phyloP scores from a whole-genome alignment of 1,284 basidiomycete species.

The Trichosporon sp. region DNA sequence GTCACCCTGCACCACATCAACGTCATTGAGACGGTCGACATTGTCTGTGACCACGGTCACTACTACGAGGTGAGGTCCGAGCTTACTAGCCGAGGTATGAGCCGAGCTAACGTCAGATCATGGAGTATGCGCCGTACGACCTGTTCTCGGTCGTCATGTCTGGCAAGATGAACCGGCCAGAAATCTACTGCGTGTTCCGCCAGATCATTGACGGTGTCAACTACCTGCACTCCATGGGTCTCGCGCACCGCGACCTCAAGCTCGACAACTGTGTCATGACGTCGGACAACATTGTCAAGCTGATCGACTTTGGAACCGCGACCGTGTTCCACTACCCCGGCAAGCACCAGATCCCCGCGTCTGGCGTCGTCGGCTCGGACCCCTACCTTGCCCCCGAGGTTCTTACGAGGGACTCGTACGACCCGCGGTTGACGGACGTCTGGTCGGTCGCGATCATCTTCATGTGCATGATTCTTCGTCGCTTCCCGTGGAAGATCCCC shows the following conservation, averaged over 20 bases:
- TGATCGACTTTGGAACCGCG: slow-evolving; percentile 99
- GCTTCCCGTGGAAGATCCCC: slow-evolving; percentile 99
- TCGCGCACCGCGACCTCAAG: slow-evolving; percentile 98
- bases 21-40: slow-evolving; percentile 98
- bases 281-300: slow-evolving; percentile 87
- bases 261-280: slow-evolving; percentile 99
- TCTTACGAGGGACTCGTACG: slow-evolving; percentile 75
- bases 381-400: slow-evolving; percentile 99
- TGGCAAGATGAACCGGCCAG: slow-evolving; percentile 94
- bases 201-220: slow-evolving; percentile 98
- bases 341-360: slow-evolving; percentile 74
- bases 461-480: slow-evolving; percentile 97
- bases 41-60: slow-evolving; percentile 95
- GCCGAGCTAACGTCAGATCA: slow-evolving; percentile 66
- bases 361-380: slow-evolving; percentile 94
- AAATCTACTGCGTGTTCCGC: slow-evolving; percentile 98
- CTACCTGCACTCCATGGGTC: slow-evolving; percentile 95
- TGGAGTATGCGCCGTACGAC: slow-evolving; percentile 99
- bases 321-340: slow-evolving; percentile 99
- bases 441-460: slow-evolving; percentile 99
- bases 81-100: slow-evolving; percentile 19
- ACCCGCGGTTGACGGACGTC: slow-evolving; percentile 95
- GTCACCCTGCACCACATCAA: slow-evolving; percentile 93
- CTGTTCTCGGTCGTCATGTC: slow-evolving; percentile 99
- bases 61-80: slow-evolving; percentile 84